Evolutionary conservation across 768 basidiomycete species (phyloP), one percentile per base, ranked within the genome.

Genomic region (Mycena albidolilacea): DNA sequence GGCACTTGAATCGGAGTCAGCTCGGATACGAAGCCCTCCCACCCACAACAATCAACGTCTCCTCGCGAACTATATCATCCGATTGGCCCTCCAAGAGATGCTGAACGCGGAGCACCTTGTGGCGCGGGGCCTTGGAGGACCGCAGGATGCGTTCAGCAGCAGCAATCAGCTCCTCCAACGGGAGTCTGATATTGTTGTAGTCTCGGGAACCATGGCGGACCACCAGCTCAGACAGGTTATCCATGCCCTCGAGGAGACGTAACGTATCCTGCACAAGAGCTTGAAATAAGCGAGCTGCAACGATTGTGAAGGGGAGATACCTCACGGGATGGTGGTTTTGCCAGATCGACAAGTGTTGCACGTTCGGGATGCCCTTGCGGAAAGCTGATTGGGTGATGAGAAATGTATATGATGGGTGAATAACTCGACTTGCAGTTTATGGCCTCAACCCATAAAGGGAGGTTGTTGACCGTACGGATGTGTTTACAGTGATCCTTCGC

Each of bases 241-340:
- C 62, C 69, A 70, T 70, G 19, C 55, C 63, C 15, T 58, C 69
- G 11, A 70, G 61, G 0, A 58, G n/a, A n/a, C n/a, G 35, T 6
- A 70, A 12, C 9, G 43, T 17, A 19, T 59, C 57, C 30, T 30
- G 30, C 30, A 30, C 30, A 30, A 30, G 30, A 30, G 30, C 30
- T 3, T 30, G 30, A 30, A 30, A 30, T 30, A 30, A 30, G 30
- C 30, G 30, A 30, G 30, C 30, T 3, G 30, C 30, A 30, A 30
- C 30, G 30, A 30, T 30, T 30, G 30, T n/a, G n/a, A 30, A 30
- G 3, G 30, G 30, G 30, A 30, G 30, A 30, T 30, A 30, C 30
- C 30, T 30, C 30, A 30, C 30, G 30, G 30, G 30, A 30, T 30
- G 30, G 30, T 30, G 30, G 30, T 30, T 30, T 1, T 37, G 5